Percentiles rank a stretch among this genome's conserved stretches.
Evolutionary conservation across 2,329 filamentous ascomycete genomes (phyloP).

Genomic region (Microascus cirrosus): DNA sequence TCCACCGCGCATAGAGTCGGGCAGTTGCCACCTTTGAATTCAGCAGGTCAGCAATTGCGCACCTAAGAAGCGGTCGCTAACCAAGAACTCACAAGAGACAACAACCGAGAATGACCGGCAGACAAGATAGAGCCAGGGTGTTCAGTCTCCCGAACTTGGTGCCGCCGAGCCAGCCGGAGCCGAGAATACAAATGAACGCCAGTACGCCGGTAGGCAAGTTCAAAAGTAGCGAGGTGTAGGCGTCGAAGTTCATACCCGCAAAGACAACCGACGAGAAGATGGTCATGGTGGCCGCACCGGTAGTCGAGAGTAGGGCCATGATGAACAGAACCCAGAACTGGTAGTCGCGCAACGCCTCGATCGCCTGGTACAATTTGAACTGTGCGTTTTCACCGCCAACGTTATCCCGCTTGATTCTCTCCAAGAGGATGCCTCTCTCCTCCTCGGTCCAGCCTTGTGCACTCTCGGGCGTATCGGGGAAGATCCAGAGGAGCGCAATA

Average conservation of each 20-base stretch:
- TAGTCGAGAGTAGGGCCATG: slow-evolving; percentile 16
- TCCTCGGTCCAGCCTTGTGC: slow-evolving; percentile 8
- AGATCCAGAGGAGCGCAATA: slow-evolving; percentile 6
- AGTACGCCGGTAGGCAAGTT: slow-evolving; percentile 20
- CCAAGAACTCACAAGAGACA: slow-evolving; percentile 16
- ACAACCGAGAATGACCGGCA: slow-evolving; percentile 18
- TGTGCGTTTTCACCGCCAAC: slow-evolving; percentile 31
- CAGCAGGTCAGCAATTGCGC: neutral
- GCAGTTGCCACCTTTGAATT: slow-evolving; percentile 12
- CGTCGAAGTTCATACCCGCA: slow-evolving; percentile 21
- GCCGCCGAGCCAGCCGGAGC: slow-evolving; percentile 16
- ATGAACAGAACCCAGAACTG: slow-evolving; percentile 16
- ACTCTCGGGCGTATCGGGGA: slow-evolving; percentile 8
- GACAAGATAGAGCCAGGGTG: slow-evolving; percentile 13
- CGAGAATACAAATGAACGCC: slow-evolving; percentile 17
- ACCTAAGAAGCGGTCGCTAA: too few species aligned
- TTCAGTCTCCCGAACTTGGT: slow-evolving; percentile 13
- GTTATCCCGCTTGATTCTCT: slow-evolving; percentile 34
- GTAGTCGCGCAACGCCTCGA: slow-evolving; percentile 38
- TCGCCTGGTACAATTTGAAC: slow-evolving; percentile 39
- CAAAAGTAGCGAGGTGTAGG: slow-evolving; percentile 18
- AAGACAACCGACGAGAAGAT: slow-evolving; percentile 20
- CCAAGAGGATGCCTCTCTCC: slow-evolving; percentile 38
- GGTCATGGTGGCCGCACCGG: slow-evolving; percentile 16
- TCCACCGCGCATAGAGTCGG: slow-evolving; percentile 10